Evolutionary conservation across 208 protist species (phyloP).

Genomic region (Trypanosoma lewisi): DNA sequence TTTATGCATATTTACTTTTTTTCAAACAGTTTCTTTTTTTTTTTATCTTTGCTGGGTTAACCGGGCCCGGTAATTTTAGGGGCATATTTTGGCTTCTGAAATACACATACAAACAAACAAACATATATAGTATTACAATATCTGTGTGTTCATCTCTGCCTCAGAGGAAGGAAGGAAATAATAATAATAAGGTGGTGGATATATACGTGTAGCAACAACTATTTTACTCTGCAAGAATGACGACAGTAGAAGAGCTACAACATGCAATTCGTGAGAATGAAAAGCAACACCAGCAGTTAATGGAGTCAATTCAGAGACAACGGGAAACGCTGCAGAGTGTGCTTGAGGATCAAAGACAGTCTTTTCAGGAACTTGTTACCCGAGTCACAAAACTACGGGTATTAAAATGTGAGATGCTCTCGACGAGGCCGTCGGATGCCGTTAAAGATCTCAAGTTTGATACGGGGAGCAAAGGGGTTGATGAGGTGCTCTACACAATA

Average conservation of each 20-base stretch:
- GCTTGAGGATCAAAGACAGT: constrained; percentile 40
- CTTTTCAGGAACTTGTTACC: constrained; percentile 52
- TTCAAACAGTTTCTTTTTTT: background rate
- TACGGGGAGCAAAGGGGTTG: constrained; percentile 35
- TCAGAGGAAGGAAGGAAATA: too few relatives aligned
- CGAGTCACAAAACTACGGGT: constrained; percentile 52
- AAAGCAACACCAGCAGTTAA: constrained; percentile 28
- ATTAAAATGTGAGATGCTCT: constrained; percentile 34
- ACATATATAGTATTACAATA: too few relatives aligned
- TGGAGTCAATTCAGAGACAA: constrained; percentile 34
- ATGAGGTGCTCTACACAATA: constrained; percentile 28
- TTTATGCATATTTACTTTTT: too few relatives aligned
- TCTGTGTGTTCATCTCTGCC: too few relatives aligned
- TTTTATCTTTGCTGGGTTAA: too few relatives aligned
- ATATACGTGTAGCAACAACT: too few relatives aligned
- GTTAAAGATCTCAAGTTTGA: constrained; percentile 26
- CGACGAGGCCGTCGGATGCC: constrained; percentile 7
- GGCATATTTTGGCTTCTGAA: too few relatives aligned
- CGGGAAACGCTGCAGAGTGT: constrained; percentile 27
- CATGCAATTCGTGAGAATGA: constrained; percentile 29
- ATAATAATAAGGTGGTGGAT: too few relatives aligned
- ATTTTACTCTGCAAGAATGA: constrained; percentile 1
- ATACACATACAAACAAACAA: too few relatives aligned
- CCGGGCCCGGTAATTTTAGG: too few relatives aligned
- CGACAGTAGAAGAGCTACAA: constrained; percentile 29